Evolutionary conservation across 768 basidiomycete genomes (phyloP).

Genomic region (Suillus brevipes): DNA sequence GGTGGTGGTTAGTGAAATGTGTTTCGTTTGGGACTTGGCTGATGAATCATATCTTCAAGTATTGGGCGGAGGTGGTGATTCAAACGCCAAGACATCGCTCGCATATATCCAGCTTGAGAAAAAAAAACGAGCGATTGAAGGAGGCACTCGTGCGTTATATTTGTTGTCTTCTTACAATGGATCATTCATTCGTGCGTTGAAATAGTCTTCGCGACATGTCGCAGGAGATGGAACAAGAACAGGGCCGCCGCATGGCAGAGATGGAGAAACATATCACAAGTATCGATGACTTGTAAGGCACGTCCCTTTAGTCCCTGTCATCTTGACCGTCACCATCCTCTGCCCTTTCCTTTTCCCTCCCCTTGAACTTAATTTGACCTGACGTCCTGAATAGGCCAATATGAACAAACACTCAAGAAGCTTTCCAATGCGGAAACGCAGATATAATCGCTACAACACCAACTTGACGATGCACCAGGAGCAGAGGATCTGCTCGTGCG

Average conservation of each 20-base stretch:
- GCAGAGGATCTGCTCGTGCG: constrained; percentile 97
- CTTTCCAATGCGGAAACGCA: constrained; percentile 87
- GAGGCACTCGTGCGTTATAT: constrained; percentile 73
- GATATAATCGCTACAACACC: constrained; percentile 90
- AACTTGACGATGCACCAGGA: constrained; percentile 92
- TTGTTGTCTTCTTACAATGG: not conserved
- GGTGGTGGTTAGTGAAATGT: constrained; percentile 35
- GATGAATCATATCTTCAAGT: constrained; percentile 15
- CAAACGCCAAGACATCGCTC: constrained; percentile 54
- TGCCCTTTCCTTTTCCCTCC: not conserved
- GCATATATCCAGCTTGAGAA: constrained; percentile 88
- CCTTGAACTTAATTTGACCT: not conserved
- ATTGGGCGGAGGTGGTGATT: constrained; percentile 30
- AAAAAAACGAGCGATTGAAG: constrained; percentile 93
- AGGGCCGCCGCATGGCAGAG: constrained; percentile 75
- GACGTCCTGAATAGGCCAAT: constrained; percentile 53
- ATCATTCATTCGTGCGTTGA: not conserved
- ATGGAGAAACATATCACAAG: constrained; percentile 86
- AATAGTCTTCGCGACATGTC: constrained; percentile 83
- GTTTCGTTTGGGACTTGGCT: constrained; percentile 5
- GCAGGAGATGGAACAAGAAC: constrained; percentile 84
- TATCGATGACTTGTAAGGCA: constrained; percentile 81
- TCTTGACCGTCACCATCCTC: not conserved
- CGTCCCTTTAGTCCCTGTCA: constrained; percentile 10
- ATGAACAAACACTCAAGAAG: constrained; percentile 77